These are phyloP conservation scores for Amanita fuliginea DNA, from an alignment of 768 basidiomycete species.

Conservation along the genomic window DNA sequence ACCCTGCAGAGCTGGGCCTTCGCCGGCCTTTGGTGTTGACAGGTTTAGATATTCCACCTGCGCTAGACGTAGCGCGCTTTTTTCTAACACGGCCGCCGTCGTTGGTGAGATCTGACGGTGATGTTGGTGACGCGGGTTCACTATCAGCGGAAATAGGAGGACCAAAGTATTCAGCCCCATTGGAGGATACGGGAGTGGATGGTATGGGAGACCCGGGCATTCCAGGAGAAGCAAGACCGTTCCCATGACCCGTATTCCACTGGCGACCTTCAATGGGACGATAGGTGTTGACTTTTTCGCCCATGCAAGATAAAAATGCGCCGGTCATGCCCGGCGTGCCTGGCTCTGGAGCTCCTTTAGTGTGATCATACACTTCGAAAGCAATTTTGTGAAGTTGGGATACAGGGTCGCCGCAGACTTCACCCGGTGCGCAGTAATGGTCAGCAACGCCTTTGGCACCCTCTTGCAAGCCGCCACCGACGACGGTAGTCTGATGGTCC, in stretches of 20 bases:
- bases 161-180: constrained; percentile 58
- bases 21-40: constrained; percentile 45
- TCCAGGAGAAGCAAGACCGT: constrained; percentile 41
- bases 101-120: constrained; percentile 59
- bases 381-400: constrained; percentile 95
- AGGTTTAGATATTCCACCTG: constrained; percentile 44
- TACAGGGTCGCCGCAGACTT: constrained; percentile 89
- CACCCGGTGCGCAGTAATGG: constrained; percentile 72
- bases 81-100: constrained; percentile 83
- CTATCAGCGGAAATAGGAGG: constrained; percentile 39
- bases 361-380: constrained; percentile 77
- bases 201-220: constrained; percentile 63
- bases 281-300: constrained; percentile 88
- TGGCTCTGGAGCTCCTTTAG: constrained; percentile 57
- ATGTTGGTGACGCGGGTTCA: constrained; percentile 59
- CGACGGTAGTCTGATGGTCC: constrained; percentile 80
- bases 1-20: constrained; percentile 69
- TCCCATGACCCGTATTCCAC: constrained; percentile 46
- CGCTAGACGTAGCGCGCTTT: constrained; percentile 70
- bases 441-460: constrained; percentile 79
- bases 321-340: constrained; percentile 73
- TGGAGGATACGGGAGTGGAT: constrained; percentile 47
- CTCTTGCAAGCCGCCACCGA: constrained; percentile 85
- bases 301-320: constrained; percentile 84
- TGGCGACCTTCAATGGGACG: constrained; percentile 74